A percentile compares a stretch with the other conserved stretches of the same genome.
These are phyloP conservation scores for Tilletiopsis washingtonensis DNA, from an alignment of 1,284 basidiomycete species.

Conservation along the genomic window DNA sequence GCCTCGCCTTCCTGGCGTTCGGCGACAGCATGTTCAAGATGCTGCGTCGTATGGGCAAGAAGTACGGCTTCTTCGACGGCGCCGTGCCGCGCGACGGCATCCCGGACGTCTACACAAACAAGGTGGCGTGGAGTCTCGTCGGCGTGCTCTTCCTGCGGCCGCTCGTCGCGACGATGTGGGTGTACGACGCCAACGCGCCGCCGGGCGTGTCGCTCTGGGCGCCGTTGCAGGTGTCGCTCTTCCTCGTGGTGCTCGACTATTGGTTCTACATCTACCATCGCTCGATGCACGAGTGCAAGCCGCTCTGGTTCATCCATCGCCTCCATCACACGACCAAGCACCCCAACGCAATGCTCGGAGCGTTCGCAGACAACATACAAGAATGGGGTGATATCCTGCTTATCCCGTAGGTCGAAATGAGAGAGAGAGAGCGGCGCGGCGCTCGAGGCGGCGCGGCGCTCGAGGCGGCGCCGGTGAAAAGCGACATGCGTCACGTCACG, in stretches of 20 bases:
- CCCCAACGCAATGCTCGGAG: constrained; percentile 13
- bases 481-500: constrained; percentile 12
- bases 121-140: constrained; percentile 19
- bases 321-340: constrained; percentile 37
- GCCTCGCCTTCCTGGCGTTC: constrained; percentile 10
- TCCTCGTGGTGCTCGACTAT: constrained; percentile 28
- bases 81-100: constrained; percentile 21
- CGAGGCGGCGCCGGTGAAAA: no score
- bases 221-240: constrained; percentile 21
- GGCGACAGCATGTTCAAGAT: constrained; percentile 13
- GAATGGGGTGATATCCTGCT: constrained; percentile 25
- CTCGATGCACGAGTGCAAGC: constrained; percentile 23
- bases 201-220: constrained; percentile 19
- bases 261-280: constrained; percentile 42
- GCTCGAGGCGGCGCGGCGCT: no score
- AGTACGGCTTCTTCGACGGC: constrained; percentile 31
- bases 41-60: constrained; percentile 9
- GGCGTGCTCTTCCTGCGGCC: constrained; percentile 21
- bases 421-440: no score
- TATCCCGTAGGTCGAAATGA: constrained; percentile 26
- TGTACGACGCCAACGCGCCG: constrained; percentile 22
- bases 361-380: neutral
- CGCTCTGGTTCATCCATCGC: constrained; percentile 23
- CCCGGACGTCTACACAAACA: constrained; percentile 14
- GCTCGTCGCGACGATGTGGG: constrained; percentile 12